Conservation (phyloP, 257 asterid genomes). For the Marsdenia floribunda region DNA sequence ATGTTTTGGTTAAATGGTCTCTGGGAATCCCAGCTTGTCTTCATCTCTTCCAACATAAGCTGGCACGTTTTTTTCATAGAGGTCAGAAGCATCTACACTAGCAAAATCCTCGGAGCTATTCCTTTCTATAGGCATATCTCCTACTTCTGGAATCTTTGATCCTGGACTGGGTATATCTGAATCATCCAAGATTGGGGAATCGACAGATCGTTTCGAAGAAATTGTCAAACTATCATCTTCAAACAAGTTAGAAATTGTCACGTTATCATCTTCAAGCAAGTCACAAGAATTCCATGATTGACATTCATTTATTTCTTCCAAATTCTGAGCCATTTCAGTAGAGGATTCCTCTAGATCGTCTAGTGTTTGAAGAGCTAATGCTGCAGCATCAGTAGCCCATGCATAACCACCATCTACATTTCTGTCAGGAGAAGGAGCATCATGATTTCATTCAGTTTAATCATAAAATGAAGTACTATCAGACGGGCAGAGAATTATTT, state of each 20-base stretch:
- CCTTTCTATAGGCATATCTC: constrained; percentile 1
- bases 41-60: background rate
- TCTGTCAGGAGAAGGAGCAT: constrained; percentile 22
- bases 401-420: constrained; percentile 27
- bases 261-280: constrained; percentile 13
- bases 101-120: background rate
- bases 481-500: background rate
- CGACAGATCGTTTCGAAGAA: background rate
- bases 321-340: constrained; percentile 17
- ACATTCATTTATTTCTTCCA: constrained; percentile 18
- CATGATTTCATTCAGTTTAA: background rate
- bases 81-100: background rate
- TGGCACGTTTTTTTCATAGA: background rate
- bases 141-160: background rate
- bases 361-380: constrained; percentile 42
- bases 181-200: constrained; percentile 7
- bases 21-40: background rate
- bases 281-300: background rate
- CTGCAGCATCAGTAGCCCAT: constrained; percentile 51
- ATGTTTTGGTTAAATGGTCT: background rate
- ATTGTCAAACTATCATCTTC: constrained; percentile 13
- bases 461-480: background rate
- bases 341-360: constrained; percentile 35
- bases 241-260: background rate
- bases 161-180: constrained; percentile 7